Percentiles rank a stretch among this genome's conserved stretches.
Conservation (phyloP, 139 green algal species). For the Micractinium sp. region DNA sequence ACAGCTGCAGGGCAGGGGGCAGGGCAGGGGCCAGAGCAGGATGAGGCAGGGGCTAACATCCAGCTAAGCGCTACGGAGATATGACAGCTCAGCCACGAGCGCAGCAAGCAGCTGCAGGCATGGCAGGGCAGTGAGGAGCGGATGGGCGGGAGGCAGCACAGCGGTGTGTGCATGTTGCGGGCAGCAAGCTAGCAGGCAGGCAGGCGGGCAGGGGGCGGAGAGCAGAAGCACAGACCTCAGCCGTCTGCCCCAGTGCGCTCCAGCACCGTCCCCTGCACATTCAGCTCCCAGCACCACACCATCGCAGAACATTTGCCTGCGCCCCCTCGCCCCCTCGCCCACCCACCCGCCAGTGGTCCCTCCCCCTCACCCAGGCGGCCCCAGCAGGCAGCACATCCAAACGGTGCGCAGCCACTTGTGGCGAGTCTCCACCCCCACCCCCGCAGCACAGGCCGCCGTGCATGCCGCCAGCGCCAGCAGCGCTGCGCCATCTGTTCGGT, state of each 20-base stretch:
- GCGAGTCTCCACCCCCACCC: constrained; percentile 7
- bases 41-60: not conserved
- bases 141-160: too few species aligned
- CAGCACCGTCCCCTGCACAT: not conserved
- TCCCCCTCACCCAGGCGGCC: constrained; percentile 43
- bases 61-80: not conserved
- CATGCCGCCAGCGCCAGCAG: constrained; percentile 31
- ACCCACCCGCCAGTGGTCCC: not conserved
- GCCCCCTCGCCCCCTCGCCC: not conserved
- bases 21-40: not conserved
- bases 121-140: not conserved
- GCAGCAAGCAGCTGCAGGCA: not conserved
- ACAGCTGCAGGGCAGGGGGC: constrained; percentile 29
- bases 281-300: not conserved
- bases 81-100: not conserved
- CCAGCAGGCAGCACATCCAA: constrained; percentile 53
- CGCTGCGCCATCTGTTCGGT: constrained; percentile 24
- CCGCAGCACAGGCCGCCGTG: constrained; percentile 15
- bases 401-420: constrained; percentile 40
- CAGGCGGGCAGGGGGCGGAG: too few species aligned
- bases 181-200: too few species aligned
- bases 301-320: not conserved
- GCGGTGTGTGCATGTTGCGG: too few species aligned
- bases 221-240: too few species aligned
- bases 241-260: too few species aligned